These are phyloP conservation scores for Colletotrichum sp. DNA, from an alignment of 2,329 filamentous ascomycete species.

Conservation along the genomic window DNA sequence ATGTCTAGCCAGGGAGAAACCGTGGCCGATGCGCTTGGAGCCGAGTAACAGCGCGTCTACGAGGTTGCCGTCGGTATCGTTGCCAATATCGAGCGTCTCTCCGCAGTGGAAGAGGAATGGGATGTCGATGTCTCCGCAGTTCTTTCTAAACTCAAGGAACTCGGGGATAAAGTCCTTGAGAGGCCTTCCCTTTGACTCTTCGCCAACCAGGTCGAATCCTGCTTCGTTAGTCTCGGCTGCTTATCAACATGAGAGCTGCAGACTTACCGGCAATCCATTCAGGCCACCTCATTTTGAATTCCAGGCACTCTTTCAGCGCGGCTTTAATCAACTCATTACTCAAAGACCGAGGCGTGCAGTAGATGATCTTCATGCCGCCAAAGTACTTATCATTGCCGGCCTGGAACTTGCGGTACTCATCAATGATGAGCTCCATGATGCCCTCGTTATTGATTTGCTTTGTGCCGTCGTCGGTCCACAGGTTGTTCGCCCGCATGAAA, in stretches of 20 bases:
- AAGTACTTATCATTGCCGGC: constrained; percentile 47
- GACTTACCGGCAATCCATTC: constrained; percentile 66
- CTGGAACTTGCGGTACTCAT: constrained; percentile 56
- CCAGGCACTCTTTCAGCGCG: constrained; percentile 65
- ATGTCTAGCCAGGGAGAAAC: constrained; percentile 71
- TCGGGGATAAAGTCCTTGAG: constrained; percentile 59
- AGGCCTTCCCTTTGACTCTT: constrained; percentile 66
- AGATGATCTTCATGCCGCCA: constrained; percentile 72
- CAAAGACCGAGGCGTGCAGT: constrained; percentile 71
- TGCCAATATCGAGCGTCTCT: constrained; percentile 72
- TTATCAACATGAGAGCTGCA: too few species aligned
- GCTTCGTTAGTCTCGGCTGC: not conserved
- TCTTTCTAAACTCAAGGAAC: constrained; percentile 59
- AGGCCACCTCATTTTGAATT: constrained; percentile 60
- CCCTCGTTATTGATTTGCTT: constrained; percentile 55
- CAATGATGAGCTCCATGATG: constrained; percentile 65
- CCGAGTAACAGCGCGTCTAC: constrained; percentile 69
- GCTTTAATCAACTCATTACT: constrained; percentile 45
- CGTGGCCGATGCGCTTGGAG: constrained; percentile 75
- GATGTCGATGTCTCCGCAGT: constrained; percentile 61
- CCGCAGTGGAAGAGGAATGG: constrained; percentile 80
- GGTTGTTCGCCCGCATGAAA: constrained; percentile 66
- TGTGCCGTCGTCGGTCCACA: constrained; percentile 62
- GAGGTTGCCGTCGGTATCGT: constrained; percentile 69
- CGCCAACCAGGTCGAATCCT: constrained; percentile 74